These are phyloP conservation scores for Neurospora sp. DNA, from an alignment of 2,329 filamentous ascomycete species.

Conservation along the genomic window DNA sequence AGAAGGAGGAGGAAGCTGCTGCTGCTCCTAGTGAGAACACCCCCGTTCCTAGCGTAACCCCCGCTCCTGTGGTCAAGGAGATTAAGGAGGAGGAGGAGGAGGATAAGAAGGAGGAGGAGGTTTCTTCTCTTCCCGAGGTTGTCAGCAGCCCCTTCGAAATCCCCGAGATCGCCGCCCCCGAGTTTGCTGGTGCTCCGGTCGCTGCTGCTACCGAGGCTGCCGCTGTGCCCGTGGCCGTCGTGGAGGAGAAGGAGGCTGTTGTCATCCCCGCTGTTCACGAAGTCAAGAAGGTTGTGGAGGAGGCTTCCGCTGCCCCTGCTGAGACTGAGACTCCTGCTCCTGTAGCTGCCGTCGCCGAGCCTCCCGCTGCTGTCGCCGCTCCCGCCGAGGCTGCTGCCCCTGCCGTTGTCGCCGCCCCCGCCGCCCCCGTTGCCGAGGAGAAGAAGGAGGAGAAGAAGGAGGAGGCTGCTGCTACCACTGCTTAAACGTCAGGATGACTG, in stretches of 20 bases:
- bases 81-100: not conserved
- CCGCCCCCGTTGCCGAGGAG: slow-evolving; percentile 12
- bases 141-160: slow-evolving; percentile 30
- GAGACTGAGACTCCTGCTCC: not conserved
- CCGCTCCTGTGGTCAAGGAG: not conserved
- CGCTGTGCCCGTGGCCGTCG: not conserved
- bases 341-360: not conserved
- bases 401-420: slow-evolving; percentile 18
- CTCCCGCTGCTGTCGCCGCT: not conserved
- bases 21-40: slow-evolving; percentile 8
- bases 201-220: not conserved
- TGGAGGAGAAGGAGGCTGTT: not conserved
- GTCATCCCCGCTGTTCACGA: not conserved
- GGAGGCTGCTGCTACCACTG: slow-evolving; percentile 2
- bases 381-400: slow-evolving; percentile 9
- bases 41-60: slow-evolving; percentile 10
- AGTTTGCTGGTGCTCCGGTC: not conserved
- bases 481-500: slow-evolving; percentile 2
- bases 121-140: slow-evolving; percentile 38
- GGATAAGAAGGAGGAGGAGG: not conserved
- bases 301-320: not conserved
- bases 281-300: not conserved
- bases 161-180: not conserved
- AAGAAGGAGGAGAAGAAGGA: slow-evolving; percentile 11
- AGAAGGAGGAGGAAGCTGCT: slow-evolving; percentile 12